Evolutionary conservation across 257 asterid species (phyloP).

Genomic region (Nicotiana otophora): DNA sequence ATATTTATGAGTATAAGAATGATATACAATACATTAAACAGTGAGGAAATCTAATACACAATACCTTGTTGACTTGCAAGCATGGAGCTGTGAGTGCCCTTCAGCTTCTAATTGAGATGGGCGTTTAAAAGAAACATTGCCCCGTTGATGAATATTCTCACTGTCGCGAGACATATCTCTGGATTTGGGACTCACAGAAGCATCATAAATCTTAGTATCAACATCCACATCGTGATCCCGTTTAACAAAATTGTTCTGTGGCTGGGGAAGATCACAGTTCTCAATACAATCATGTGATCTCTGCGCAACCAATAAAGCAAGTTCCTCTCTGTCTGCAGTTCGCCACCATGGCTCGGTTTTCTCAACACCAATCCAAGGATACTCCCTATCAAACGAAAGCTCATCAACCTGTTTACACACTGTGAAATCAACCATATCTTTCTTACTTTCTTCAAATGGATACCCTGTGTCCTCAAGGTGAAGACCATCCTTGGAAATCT

Average conservation of each 20-base stretch:
- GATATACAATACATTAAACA: not conserved
- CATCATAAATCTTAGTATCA: slow-evolving; percentile 14
- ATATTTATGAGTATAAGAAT: not conserved
- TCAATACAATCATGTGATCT: slow-evolving; percentile 53
- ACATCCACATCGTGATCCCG: slow-evolving; percentile 28
- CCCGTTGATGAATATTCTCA: slow-evolving; percentile 1
- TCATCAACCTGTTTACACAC: slow-evolving; percentile 33
- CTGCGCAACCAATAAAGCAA: slow-evolving; percentile 63
- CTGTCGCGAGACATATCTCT: slow-evolving; percentile 2
- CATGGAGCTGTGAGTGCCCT: slow-evolving; percentile 17
- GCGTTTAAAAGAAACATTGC: slow-evolving; percentile 19
- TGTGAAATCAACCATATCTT: slow-evolving; percentile 22
- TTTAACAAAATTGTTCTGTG: slow-evolving; percentile 39
- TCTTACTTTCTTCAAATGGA: slow-evolving; percentile 19
- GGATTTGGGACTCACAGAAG: slow-evolving; percentile 19
- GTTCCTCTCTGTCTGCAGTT: slow-evolving; percentile 65
- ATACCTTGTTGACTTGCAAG: slow-evolving; percentile 37
- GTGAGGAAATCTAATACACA: not conserved
- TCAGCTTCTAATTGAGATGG: slow-evolving; percentile 22
- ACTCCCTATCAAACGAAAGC: slow-evolving; percentile 34
- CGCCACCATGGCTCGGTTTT: slow-evolving; percentile 79
- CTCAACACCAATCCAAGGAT: slow-evolving; percentile 45
- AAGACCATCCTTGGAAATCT: slow-evolving; percentile 14
- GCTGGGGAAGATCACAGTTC: slow-evolving; percentile 85
- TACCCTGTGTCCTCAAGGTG: slow-evolving; percentile 20